Percentiles rank a stretch among this genome's conserved stretches.
Evolutionary conservation across 805 yeast species (phyloP).

Genomic region (Starmerella riodocensis): DNA sequence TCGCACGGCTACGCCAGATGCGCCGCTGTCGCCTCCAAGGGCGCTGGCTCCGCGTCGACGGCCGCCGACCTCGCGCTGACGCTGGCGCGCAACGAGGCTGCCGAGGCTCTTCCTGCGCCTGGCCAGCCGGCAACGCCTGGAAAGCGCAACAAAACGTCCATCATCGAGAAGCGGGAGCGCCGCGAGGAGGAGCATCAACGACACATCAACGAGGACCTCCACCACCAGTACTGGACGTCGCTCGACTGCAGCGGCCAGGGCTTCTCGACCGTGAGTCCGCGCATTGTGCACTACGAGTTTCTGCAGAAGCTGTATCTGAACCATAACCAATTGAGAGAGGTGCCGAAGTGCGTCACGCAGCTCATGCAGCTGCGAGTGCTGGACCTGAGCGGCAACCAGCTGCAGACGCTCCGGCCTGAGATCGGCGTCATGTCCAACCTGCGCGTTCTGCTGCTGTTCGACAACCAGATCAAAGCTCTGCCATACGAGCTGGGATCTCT

Average conservation of each 20-base stretch:
- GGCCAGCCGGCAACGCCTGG: slow-evolving; percentile 18
- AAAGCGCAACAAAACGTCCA: slow-evolving; percentile 10
- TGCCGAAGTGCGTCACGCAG: slow-evolving; percentile 58
- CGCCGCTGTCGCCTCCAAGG: slow-evolving; percentile 47
- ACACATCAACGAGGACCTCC: slow-evolving; percentile 28
- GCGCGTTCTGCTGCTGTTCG: slow-evolving; percentile 73
- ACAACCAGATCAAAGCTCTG: slow-evolving; percentile 59
- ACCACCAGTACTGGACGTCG: slow-evolving; percentile 84
- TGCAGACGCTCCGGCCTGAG: slow-evolving; percentile 66
- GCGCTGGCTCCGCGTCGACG: slow-evolving; percentile 23
- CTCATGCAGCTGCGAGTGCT: slow-evolving; percentile 65
- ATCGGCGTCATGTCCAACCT: slow-evolving; percentile 71
- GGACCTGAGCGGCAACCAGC: slow-evolving; percentile 68
- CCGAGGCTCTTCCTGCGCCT: slow-evolving; percentile 24
- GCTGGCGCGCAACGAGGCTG: slow-evolving; percentile 25
- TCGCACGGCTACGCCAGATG: slow-evolving; percentile 78
- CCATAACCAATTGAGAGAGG: slow-evolving; percentile 58
- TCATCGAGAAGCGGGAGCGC: slow-evolving; percentile 25
- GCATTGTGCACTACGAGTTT: slow-evolving; percentile 67
- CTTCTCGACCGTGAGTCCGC: slow-evolving; percentile 52
- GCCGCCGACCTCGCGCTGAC: slow-evolving; percentile 31
- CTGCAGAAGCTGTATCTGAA: slow-evolving; percentile 75
- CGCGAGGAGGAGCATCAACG: slow-evolving; percentile 32
- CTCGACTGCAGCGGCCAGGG: slow-evolving; percentile 87
- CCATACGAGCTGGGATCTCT: slow-evolving; percentile 81